Base-by-base conservation (phyloP, 2,329 filamentous ascomycete species). In the Fusarium odoratissimum region DNA sequence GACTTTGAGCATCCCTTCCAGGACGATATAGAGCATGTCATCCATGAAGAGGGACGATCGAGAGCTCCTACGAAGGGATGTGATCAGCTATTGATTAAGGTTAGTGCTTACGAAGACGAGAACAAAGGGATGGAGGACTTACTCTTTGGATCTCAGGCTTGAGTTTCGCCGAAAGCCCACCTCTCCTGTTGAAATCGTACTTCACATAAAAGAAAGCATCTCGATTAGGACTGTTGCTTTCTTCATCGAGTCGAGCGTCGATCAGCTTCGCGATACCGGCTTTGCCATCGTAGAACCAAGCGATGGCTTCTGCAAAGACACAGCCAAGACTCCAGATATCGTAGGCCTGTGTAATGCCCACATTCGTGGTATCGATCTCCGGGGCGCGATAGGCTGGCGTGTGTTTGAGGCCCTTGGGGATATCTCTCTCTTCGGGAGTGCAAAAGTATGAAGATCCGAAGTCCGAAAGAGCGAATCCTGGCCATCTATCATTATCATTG, bases 351-450 rank as follows among this genome's bases (percentile, higher is more conserved):
- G 60, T 40, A 2, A 58, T 8, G 5, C 28, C 10, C 7, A 17
- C 5, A 3, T 16, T 5, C 1, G 8, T 28, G 1, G 10, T 31
- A 1, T 58, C 35, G 3, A 41, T 2, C 1, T 62, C 60, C 1
- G 60, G 60, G 1, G 60, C 41, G 1, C 60, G 33, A 2, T 58
- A 62, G 5, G 11, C 60, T 4, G 60, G 60, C 0, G 60, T 62
- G 3, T 33, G 19, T 9, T 58, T 48, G 8, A 46, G 21, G 4
- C 28, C 11, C 6, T 9, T 17, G 0, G 30, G 9, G 2, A 13
- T 4, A 1, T 17, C 5, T 5, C 3, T 10, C 3, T 37, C 8
- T 1, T 23, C 35, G 0, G 21, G 19, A 0, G 19, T 7, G 1
- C 4, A 2, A 6, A 40, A 33, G 10, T 9, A 28, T 1, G 51